These are phyloP conservation scores for Ceratocystis alfenasii DNA, from an alignment of 2,329 filamentous ascomycete species.

Conservation along the genomic window DNA sequence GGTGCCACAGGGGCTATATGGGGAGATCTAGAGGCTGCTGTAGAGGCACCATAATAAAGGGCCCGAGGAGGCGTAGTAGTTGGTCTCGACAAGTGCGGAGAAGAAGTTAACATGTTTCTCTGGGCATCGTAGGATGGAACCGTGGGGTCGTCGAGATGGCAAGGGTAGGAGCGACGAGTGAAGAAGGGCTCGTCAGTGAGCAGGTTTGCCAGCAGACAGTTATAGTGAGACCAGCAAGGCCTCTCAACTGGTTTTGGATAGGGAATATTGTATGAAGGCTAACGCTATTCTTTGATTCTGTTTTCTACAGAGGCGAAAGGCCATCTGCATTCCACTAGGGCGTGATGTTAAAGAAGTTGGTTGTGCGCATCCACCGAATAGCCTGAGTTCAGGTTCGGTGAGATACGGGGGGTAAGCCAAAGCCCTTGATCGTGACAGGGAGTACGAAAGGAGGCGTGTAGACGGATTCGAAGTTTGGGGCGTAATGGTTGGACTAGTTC, in stretches of 20 bases:
- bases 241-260: not conserved
- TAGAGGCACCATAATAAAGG: slow-evolving; percentile 20
- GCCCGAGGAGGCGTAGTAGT: slow-evolving; percentile 18
- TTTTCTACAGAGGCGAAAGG: not conserved
- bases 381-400: not conserved
- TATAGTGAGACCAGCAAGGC: not conserved
- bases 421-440: not conserved
- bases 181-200: not conserved
- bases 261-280: not conserved
- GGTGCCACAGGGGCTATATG: slow-evolving; percentile 11
- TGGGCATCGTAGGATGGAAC: slow-evolving; percentile 16
- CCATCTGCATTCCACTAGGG: not conserved
- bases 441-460: not conserved
- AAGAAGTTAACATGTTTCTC: slow-evolving; percentile 22
- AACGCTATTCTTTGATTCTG: not conserved
- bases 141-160: not conserved
- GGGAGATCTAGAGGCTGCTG: slow-evolving; percentile 19
- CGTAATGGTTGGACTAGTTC: not conserved
- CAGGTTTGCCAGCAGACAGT: not conserved
- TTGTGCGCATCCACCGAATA: not conserved
- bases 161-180: not conserved
- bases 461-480: slow-evolving; percentile 1
- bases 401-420: not conserved
- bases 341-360: not conserved
- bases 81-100: slow-evolving; percentile 21